Conservation (phyloP, 2,329 filamentous ascomycete genomes). For the Ophiostoma populinum region DNA sequence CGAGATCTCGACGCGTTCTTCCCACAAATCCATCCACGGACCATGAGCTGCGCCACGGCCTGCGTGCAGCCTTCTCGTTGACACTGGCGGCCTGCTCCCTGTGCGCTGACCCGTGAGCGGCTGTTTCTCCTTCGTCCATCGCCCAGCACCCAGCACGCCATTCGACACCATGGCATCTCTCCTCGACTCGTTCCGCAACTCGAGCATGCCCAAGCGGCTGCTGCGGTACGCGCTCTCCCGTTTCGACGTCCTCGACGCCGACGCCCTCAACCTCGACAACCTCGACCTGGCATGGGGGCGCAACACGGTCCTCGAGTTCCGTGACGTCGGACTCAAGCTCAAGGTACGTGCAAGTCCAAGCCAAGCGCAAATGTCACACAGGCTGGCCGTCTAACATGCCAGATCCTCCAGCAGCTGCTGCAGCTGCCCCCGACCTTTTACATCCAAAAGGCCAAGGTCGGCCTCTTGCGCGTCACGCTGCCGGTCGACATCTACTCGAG, state of each 20-base stretch:
- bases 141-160: no score
- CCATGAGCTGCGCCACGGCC: no score
- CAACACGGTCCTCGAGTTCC: constrained; percentile 68
- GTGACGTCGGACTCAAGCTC: constrained; percentile 66
- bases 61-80: no score
- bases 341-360: constrained; percentile 49
- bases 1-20: no score
- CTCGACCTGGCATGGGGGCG: constrained; percentile 70
- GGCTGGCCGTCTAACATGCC: not conserved
- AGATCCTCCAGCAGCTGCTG: constrained; percentile 67
- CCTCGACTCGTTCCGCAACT: constrained; percentile 44
- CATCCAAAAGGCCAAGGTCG: constrained; percentile 56
- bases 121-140: no score
- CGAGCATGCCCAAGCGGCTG: constrained; percentile 76
- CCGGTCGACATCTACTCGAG: constrained; percentile 78
- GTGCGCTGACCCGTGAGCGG: no score
- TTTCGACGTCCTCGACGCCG: constrained; percentile 74
- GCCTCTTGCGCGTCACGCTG: constrained; percentile 62
- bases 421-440: constrained; percentile 56
- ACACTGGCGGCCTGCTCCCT: no score
- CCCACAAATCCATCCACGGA: no score
- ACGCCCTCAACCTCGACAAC: constrained; percentile 71
- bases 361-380: no score
- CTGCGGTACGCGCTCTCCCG: constrained; percentile 72
- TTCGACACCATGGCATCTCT: constrained; percentile 48